phyloP scores from a whole-genome alignment of 176 grass and related monocot genomes.

The Areca catechu region DNA sequence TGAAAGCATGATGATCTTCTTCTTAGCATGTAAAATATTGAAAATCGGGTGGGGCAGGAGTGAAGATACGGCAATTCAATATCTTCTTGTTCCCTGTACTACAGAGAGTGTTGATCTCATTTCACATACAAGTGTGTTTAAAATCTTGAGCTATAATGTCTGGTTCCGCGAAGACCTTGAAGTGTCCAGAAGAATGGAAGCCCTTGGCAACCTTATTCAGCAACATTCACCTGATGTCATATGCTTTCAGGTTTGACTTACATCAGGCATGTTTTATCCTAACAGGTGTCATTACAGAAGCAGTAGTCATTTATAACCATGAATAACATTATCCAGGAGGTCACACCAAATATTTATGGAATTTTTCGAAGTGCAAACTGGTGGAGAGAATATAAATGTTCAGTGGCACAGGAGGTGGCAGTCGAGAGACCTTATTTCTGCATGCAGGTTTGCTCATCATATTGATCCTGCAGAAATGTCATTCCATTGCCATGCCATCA shows the following conservation, averaged over 20 bases:
- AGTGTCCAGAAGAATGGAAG: slow-evolving; percentile 49
- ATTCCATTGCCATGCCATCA: background rate
- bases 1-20: no score
- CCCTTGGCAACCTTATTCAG: slow-evolving; percentile 58
- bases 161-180: slow-evolving; percentile 93
- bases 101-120: slow-evolving; percentile 14
- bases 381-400: slow-evolving; percentile 77
- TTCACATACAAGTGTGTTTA: slow-evolving; percentile 36
- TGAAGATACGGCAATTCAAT: no score
- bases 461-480: background rate
- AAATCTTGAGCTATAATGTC: slow-evolving; percentile 89
- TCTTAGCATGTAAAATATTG: no score
- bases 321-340: slow-evolving; percentile 47
- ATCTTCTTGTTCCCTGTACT: background rate
- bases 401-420: slow-evolving; percentile 28
- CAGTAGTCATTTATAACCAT: no score
- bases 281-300: no score
- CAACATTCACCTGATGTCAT: slow-evolving; percentile 54
- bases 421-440: slow-evolving; percentile 60
- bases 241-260: slow-evolving; percentile 53
- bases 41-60: no score
- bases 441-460: slow-evolving; percentile 56
- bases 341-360: slow-evolving; percentile 55
- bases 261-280: no score
- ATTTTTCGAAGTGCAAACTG: slow-evolving; percentile 61